These are phyloP conservation scores for Penicillium aurantiogriseum DNA, from an alignment of 2,329 filamentous ascomycete species.

Conservation along the genomic window DNA sequence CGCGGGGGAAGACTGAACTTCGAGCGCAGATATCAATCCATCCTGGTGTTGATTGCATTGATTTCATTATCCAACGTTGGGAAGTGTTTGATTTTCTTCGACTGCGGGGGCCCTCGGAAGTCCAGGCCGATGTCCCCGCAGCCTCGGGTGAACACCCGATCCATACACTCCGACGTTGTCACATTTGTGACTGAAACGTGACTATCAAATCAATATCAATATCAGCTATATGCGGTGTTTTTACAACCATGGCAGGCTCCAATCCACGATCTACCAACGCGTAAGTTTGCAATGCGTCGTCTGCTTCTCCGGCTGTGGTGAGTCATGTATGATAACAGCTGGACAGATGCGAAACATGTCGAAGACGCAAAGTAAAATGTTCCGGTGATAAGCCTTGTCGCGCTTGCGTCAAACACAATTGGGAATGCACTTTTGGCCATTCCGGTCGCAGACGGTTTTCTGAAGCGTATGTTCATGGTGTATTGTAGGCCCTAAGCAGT, in stretches of 20 bases:
- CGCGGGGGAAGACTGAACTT: conserved; percentile 9
- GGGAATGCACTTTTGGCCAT: conserved; percentile 18
- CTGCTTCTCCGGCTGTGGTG: neutral
- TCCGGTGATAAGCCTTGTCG: conserved; percentile 23
- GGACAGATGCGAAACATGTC: conserved; percentile 18
- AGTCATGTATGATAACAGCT: conserved; percentile 3
- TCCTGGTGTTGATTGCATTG: neutral
- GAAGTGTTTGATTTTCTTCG: neutral
- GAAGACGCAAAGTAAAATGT: conserved; percentile 24
- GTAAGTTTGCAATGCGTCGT: neutral
- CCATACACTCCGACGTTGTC: neutral
- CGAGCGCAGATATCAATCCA: neutral
- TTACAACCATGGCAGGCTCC: neutral
- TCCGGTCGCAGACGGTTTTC: conserved; percentile 18
- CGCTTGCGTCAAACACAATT: conserved; percentile 17
- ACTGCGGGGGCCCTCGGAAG: conserved; percentile 4
- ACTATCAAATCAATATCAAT: neutral
- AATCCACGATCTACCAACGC: conserved; percentile 9
- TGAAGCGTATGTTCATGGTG: conserved; percentile 14
- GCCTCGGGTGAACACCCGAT: conserved; percentile 1
- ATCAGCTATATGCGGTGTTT: neutral
- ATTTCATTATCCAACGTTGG: neutral
- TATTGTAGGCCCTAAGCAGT: neutral
- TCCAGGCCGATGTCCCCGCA: conserved; percentile 1
- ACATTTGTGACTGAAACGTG: neutral